Base-by-base conservation (phyloP, 228 moss, liverwort and hornwort genomes). In the Sphagnum magellanicum region DNA sequence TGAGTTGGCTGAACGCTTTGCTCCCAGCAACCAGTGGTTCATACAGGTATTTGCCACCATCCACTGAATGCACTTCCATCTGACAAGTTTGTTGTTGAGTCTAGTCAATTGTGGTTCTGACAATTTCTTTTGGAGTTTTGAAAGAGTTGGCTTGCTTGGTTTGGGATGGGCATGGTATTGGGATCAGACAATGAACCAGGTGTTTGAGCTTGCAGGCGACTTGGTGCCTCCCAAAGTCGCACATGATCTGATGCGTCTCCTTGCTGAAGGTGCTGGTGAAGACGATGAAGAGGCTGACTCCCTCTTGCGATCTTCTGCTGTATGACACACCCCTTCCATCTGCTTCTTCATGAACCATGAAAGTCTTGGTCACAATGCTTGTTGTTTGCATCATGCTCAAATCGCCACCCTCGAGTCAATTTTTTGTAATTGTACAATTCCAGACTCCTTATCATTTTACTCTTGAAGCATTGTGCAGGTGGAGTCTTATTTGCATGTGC, bases 11-110 rank as follows among this genome's bases (percentile, higher is more conserved):
- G 94, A 98, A 83, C 87, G 98, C 60, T 98, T 92, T 81, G 98
- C 98, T 48, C 94, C 98, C 46, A 94, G 84, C 75, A 98, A 92
- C 70, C 92, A 98, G 8, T 98, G 98, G 98, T 98, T 98, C 75
- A 98, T 94, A 13, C 90, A 94, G 95, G 95, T 93, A 7, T 8
- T 16, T 63, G 9, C 55, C 55, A 55, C 8, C 8, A 12, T 55
- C 55, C 55, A 12, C 4, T 32, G 32, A 32, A 32, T 32, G 3
- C 32, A 32, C 32, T 32, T 32, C 32, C 32, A 32, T 32, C 32
- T 32, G 32, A 32, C 32, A 32, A 32, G 32, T 32, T 32, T 32
- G 32, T 32, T 32, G 32, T 32, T 32, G 32, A 32, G 32, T 32
- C 32, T 32, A 32, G 32, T 32, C 46, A 10, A 49, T 0, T 49